Evolutionary conservation across 2,329 filamentous ascomycete species (phyloP), one percentile per base, ranked within the genome.

Genomic region (Elsinoe australis): DNA sequence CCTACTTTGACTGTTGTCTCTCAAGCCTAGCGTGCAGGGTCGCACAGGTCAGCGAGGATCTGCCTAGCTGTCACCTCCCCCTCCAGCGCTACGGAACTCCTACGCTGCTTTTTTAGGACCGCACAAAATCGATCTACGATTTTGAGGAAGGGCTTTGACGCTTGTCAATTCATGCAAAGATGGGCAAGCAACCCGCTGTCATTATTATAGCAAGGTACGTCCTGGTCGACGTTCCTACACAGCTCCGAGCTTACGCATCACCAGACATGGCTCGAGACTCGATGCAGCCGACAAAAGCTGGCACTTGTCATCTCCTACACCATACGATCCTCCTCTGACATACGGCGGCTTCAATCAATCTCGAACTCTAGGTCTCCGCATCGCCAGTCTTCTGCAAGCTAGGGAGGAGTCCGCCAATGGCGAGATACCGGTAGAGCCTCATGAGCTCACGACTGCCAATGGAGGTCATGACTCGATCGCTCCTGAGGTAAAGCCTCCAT

Each of bases 211-310:
- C 69, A n/a, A 67, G 71, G 70, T 71, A 60, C 53, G 35, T 51
- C 46, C 35, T 49, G 52, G 44, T n/a, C n/a, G n/a, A n/a, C n/a
- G 29, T 35, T 28, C 26, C 8, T 12, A 22, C 33, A 42, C 15
- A 32, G 29, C 9, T 18, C 24, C 24, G 22, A 15, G 18, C 17
- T 28, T 19, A 46, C 49, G 50, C 57, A 60, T 45, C 58, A 6
- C 4, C 51, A 82, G 92, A 67, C 92, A 98, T 67, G 92, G 92
- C 61, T 86, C 89, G 58, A 84, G 92, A 56, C 82, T 98, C 50
- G 92, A 98, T 65, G 87, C 87, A 49, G 88, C 89, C 53, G 89
- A 98, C 73, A 88, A 89, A 64, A 80, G 87, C 65, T 98, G 92
- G 92, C 87, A 95, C 65, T 76, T 95, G 48, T 85, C 85, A 22